phyloP scores from a whole-genome alignment of 208 protist species.

The Leishmania aethiopica region DNA sequence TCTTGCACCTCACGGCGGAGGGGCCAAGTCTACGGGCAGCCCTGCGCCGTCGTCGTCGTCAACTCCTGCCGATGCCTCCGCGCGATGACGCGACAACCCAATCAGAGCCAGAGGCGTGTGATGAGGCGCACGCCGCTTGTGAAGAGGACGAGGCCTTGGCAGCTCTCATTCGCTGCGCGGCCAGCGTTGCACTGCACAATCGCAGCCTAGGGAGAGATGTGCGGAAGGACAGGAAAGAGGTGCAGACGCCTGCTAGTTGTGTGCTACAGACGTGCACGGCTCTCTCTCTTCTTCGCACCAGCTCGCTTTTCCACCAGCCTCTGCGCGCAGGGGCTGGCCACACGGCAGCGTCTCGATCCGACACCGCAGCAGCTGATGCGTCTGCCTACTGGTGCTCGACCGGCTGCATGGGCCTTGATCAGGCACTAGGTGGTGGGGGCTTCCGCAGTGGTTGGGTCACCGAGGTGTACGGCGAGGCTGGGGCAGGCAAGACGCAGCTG shows the following conservation, averaged over 20 bases:
- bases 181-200: neutral
- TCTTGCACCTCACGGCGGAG: constrained; percentile 1
- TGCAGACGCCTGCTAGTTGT: neutral
- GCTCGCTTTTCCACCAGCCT: neutral
- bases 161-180: constrained; percentile 10
- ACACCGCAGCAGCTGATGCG: neutral
- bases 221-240: too few species aligned
- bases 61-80: neutral
- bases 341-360: neutral
- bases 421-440: constrained; percentile 41
- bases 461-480: constrained; percentile 75
- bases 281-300: constrained; percentile 6
- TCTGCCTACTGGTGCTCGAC: constrained; percentile 36
- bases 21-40: constrained; percentile 1
- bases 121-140: neutral
- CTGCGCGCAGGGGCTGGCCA: neutral
- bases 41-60: neutral
- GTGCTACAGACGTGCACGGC: constrained; percentile 8
- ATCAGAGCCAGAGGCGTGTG: neutral
- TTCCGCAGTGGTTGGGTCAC: constrained; percentile 62
- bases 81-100: neutral
- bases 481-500: constrained; percentile 82
- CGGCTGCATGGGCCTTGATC: constrained; percentile 39
- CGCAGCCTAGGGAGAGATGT: neutral
- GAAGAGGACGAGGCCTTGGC: constrained; percentile 4